A percentile compares a stretch with the other conserved stretches of the same genome.
These are phyloP conservation scores for Pseudogymnoascus sp. DNA, from an alignment of 2,329 filamentous ascomycete genomes.

Conservation along the genomic window DNA sequence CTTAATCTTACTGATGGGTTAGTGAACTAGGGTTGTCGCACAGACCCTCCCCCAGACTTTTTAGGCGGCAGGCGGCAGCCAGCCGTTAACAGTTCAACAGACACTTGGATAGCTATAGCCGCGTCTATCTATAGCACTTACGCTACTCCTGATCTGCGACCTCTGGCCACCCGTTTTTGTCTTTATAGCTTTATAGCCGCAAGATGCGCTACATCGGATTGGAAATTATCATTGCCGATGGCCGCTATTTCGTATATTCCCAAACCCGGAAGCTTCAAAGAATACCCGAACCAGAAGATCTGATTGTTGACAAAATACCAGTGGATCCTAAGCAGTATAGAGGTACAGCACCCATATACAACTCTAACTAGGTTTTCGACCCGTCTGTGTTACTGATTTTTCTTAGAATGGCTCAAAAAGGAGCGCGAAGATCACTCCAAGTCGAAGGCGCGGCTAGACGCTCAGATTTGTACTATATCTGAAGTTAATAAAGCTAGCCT, in stretches of 20 bases:
- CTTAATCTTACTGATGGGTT: too few relatives aligned
- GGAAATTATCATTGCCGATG: not conserved
- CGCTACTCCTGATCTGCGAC: not conserved
- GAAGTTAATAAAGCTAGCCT: not conserved
- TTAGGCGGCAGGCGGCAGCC: too few relatives aligned
- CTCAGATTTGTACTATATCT: not conserved
- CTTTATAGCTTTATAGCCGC: not conserved
- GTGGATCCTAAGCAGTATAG: not conserved
- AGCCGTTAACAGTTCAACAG: too few relatives aligned
- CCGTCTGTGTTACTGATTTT: not conserved
- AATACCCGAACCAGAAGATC: not conserved
- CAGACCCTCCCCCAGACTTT: not conserved
- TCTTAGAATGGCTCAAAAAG: not conserved
- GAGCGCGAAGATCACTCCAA: not conserved
- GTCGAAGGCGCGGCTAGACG: not conserved
- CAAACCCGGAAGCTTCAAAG: not conserved
- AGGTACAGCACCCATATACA: not conserved
- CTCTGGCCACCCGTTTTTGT: not conserved
- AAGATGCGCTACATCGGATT: not conserved
- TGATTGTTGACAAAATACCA: not conserved
- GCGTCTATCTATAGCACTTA: not conserved
- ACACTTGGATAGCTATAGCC: not conserved
- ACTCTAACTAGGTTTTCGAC: not conserved
- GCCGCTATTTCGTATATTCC: not conserved
- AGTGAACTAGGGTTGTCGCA: not conserved